Conservation (phyloP, 116 monocot genomes). For the Phalaenopsis hybrid region DNA sequence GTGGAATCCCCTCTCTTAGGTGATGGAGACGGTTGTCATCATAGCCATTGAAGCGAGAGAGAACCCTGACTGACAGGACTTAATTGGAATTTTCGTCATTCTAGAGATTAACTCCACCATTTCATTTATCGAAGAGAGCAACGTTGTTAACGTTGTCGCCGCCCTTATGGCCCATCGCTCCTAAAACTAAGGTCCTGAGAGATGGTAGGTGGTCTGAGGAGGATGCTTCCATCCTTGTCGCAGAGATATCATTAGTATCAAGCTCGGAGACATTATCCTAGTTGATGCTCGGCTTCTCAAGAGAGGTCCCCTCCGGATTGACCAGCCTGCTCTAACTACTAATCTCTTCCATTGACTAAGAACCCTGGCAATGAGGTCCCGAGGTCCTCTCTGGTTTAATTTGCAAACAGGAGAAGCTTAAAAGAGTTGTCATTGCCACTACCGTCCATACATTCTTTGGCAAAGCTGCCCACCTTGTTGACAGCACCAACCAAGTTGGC, state of each 20-base stretch:
- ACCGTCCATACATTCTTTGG: conserved; percentile 75
- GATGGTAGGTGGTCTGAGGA: conserved; percentile 55
- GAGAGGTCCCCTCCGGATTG: conserved; percentile 60
- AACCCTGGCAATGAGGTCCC: conserved; percentile 52
- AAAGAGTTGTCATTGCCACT: conserved; percentile 68
- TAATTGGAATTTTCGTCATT: conserved; percentile 65
- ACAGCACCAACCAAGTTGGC: no score
- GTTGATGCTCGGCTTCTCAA: conserved; percentile 71
- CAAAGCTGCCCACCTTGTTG: conserved; percentile 32
- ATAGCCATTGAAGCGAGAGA: conserved; percentile 74
- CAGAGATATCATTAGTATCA: conserved; percentile 63
- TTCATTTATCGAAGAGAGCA: conserved; percentile 84
- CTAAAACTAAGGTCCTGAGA: conserved; percentile 73
- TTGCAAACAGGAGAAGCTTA: conserved; percentile 66
- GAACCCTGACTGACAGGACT: conserved; percentile 85
- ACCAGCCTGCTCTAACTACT: conserved; percentile 60
- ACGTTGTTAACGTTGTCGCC: conserved; percentile 78
- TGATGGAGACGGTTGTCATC: conserved; percentile 43
- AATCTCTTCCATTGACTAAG: conserved; percentile 56
- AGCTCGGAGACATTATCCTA: conserved; percentile 61
- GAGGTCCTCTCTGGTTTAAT: conserved; percentile 44
- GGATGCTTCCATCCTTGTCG: conserved; percentile 50
- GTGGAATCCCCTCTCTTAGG: no score
- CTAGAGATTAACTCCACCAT: conserved; percentile 86
- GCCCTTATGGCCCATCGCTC: conserved; percentile 87